Conservation (phyloP, 148 eudicot genomes). For the Chenopodium suecicum region DNA sequence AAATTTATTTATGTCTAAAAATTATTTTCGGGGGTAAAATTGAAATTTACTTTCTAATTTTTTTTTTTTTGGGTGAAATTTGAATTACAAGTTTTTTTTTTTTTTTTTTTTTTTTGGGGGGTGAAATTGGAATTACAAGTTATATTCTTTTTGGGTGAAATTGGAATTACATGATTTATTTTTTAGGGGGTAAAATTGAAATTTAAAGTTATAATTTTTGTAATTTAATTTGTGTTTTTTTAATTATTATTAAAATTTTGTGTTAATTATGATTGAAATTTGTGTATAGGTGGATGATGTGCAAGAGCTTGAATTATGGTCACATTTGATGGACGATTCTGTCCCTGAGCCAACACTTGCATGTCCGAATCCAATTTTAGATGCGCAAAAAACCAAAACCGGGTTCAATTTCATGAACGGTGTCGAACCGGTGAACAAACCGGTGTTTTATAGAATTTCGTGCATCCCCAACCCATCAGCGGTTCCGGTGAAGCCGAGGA, state of each 20-base stretch:
- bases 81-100: too few relatives aligned
- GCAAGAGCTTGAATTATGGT: constrained; percentile 81
- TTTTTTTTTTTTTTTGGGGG: too few relatives aligned
- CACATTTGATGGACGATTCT: constrained; percentile 86
- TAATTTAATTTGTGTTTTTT: too few relatives aligned
- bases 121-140: background rate
- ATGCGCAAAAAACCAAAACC: constrained; percentile 29
- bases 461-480: constrained; percentile 46
- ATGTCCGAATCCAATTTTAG: constrained; percentile 46
- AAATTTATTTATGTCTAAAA: too few relatives aligned
- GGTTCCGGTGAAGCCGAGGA: constrained; percentile 61
- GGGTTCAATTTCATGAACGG: constrained; percentile 31
- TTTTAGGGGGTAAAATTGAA: background rate
- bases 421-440: constrained; percentile 33
- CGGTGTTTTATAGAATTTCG: constrained; percentile 23
- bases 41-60: background rate
- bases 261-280: background rate
- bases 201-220: too few relatives aligned
- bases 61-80: too few relatives aligned
- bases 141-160: background rate
- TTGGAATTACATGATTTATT: background rate
- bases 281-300: constrained; percentile 58
- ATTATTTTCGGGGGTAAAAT: background rate
- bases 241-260: too few relatives aligned
- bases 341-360: constrained; percentile 47